Conservation (phyloP, 306 rosid genomes). For the Echinosophora koreensis region DNA sequence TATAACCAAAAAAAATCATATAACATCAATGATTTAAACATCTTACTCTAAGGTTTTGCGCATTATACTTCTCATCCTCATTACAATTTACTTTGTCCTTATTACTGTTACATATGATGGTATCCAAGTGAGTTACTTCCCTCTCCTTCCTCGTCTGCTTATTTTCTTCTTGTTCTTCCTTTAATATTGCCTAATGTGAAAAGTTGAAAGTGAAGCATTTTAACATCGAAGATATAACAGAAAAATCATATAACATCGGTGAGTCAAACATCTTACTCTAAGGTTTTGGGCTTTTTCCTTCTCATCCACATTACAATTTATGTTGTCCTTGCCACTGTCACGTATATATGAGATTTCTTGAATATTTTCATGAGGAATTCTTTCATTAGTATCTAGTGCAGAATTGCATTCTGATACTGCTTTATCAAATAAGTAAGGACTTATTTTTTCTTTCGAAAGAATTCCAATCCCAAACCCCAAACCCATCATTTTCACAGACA, state of each 20-base stretch:
- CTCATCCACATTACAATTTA: not conserved
- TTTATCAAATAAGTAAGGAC: not conserved
- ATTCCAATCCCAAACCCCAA: no score
- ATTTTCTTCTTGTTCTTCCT: slow-evolving; percentile 88
- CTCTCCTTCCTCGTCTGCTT: slow-evolving; percentile 50
- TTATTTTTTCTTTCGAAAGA: not conserved
- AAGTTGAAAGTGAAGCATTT: slow-evolving; percentile 21
- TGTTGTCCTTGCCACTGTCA: slow-evolving; percentile 60
- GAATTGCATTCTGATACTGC: not conserved
- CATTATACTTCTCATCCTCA: slow-evolving; percentile 88
- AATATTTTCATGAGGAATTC: no score
- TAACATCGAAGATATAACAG: slow-evolving; percentile 4
- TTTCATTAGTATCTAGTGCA: not conserved
- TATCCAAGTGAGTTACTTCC: not conserved
- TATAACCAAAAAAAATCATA: no score
- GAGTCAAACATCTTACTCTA: slow-evolving; percentile 62
- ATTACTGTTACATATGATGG: slow-evolving; percentile 52
- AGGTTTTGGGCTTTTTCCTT: slow-evolving; percentile 24
- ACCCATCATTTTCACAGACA: not conserved
- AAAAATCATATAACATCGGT: slow-evolving; percentile 25
- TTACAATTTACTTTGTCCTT: slow-evolving; percentile 86
- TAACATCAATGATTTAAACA: no score
- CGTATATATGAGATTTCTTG: slow-evolving; percentile 57
- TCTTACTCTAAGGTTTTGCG: slow-evolving; percentile 61
- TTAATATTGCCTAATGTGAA: slow-evolving; percentile 71